A percentile compares a stretch with the other conserved stretches of the same genome.
These are phyloP conservation scores for Eruca vesicaria DNA, from an alignment of 441 rosid genomes.

Conservation along the genomic window DNA sequence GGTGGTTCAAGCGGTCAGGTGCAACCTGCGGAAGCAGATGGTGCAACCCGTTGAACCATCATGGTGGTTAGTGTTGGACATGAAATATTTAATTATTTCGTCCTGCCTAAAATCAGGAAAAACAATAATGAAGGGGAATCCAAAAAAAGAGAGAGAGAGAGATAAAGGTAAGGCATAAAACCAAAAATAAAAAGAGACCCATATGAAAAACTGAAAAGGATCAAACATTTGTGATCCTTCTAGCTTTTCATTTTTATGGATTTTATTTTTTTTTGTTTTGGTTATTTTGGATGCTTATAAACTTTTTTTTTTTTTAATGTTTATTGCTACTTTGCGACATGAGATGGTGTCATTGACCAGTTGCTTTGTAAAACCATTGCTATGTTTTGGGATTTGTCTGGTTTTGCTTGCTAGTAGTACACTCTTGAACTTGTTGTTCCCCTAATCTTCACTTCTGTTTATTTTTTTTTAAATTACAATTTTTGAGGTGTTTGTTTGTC, in stretches of 20 bases:
- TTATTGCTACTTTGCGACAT: constrained; percentile 23
- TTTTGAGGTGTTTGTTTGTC: neutral
- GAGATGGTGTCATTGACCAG: constrained; percentile 11
- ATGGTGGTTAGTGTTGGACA: constrained; percentile 30
- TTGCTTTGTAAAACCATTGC: constrained; percentile 22
- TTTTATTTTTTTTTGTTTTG: neutral
- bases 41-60: constrained; percentile 31
- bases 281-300: constrained; percentile 26
- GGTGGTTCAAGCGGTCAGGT: constrained; percentile 33
- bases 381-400: constrained; percentile 4
- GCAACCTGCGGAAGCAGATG: constrained; percentile 34
- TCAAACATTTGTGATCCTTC: constrained; percentile 33
- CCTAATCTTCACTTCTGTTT: neutral
- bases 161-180: constrained; percentile 26
- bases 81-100: too few species aligned
- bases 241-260: constrained; percentile 28
- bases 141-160: neutral
- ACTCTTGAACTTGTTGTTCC: neutral
- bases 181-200: constrained; percentile 24
- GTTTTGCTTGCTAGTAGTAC: constrained; percentile 11
- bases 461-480: neutral
- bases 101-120: too few species aligned
- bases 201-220: constrained; percentile 9
- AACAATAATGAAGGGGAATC: constrained; percentile 18
- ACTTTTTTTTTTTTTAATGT: constrained; percentile 5